Evolutionary conservation across 2,329 filamentous ascomycete genomes (phyloP), one percentile per base, ranked within the genome.

Genomic region (Iodosphaeria phyllophila): DNA sequence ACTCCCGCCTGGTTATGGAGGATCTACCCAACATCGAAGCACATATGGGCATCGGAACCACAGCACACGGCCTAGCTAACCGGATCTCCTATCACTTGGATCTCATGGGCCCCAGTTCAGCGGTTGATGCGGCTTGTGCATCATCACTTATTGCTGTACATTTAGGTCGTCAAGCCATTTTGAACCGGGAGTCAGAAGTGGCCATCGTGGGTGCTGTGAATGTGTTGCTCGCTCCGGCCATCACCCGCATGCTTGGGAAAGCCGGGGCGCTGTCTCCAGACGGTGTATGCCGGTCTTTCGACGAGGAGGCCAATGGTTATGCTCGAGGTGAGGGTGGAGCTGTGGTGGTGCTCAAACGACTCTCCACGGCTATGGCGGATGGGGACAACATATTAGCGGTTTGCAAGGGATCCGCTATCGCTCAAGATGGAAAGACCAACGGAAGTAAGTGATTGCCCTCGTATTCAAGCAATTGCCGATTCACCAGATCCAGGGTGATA

Each of bases 21-120:
- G 50, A 54, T 27, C 26, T 51, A 4, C 40, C 42, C 0, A 38
- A 42, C 10, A 38, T 52, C 10, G 44, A 48, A 12, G 40, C 50
- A 1, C 50, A 41, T 38, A 50, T 47, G 43, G 49, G 47, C 2
- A 50, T 52, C 20, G 51, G 51, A 1, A 54, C 48, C 1, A 44
- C 47, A 1, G 43, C 38, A 16, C 46, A 43, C 23, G 47, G 47
- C 4, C 35, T 54, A 5, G 40, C 47, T 7, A 46, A 48, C 32
- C 32, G 46, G 5, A 47, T 50, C 6, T 47, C 43, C 3, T 46
- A 48, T 20, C 34, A 36, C 12, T 28, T 47, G 10, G 38, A 47
- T 24, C 31, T 50, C 5, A 37, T 33, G 29, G 45, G 47, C 5
- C 41, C 45, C 2, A 44, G 38, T 22, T 34, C 34, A n/a, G 41